Base-by-base conservation (phyloP, 345 rosid species). In the Camelina sativa region DNA sequence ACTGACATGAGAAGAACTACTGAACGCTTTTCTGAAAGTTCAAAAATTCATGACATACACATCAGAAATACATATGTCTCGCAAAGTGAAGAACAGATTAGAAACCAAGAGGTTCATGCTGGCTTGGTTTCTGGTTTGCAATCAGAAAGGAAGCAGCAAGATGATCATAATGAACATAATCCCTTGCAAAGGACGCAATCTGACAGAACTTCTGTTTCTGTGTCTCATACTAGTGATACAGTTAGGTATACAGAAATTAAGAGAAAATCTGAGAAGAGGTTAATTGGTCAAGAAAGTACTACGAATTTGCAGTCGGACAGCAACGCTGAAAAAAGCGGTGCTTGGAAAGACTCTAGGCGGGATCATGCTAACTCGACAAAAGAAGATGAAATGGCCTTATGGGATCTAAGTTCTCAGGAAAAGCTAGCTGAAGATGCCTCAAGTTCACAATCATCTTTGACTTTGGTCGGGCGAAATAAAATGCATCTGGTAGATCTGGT, bases 191-290 rank as follows among this genome's bases (percentile, higher is more conserved):
- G 79, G 53, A 54, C 34, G 56, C 85, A 79, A 69, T 78, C 88
- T 11, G 47, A 81, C 54, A 80, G 75, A 59, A 90, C 79, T 69
- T 79, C 87, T 67, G 74, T 81, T 41, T 84, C 91, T 25, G 62
- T 76, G 38, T 64, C 75, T 64, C 75, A 52, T 53, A 72, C 80
- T 62, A 77, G 58, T 69, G 81, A 77, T 77, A 66, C 50, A 25
- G 79, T 80, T 59, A 70, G 77, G 22, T 70, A 74, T 69, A 43
- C 52, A 4, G 76, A 80, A 77, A 84, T 82, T 73, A 76, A 75
- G 44, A 71, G 81, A 69, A 77, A 71, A 74, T 80, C 85, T 65
- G 87, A 79, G 76, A 66, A 74, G 70, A 81, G 80, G 77, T 23
- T 76, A 5, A 71, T 79, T 80, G 82, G 79, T 82, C 85, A 82